Percentiles rank a stretch among this genome's conserved stretches.
Evolutionary conservation across 2,329 filamentous ascomycete genomes (phyloP).

Genomic region (Xylariaceae sp.): DNA sequence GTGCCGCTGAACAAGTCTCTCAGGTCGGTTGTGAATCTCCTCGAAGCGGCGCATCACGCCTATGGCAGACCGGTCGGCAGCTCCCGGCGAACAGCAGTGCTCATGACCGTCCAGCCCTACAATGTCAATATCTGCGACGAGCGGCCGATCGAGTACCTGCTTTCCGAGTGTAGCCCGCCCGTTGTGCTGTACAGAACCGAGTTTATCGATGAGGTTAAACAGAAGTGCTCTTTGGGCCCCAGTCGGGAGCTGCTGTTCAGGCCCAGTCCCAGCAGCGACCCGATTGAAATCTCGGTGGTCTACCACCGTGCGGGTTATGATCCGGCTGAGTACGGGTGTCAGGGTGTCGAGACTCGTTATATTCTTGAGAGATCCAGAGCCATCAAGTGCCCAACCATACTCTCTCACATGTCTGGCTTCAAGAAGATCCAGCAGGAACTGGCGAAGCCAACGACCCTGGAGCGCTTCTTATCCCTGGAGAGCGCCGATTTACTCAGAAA

Average conservation of each 20-base stretch:
- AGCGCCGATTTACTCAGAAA: slow-evolving; percentile 19
- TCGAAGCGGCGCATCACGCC: slow-evolving; percentile 25
- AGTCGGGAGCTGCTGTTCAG: slow-evolving; percentile 28
- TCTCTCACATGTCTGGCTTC: slow-evolving; percentile 32
- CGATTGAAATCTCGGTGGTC: slow-evolving; percentile 32
- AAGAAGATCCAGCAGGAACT: slow-evolving; percentile 37
- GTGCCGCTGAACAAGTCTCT: slow-evolving; percentile 28
- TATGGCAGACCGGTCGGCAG: slow-evolving; percentile 19
- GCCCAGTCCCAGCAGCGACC: slow-evolving; percentile 14
- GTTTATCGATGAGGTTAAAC: slow-evolving; percentile 26
- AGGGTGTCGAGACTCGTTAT: slow-evolving; percentile 23
- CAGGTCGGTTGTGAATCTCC: slow-evolving; percentile 20
- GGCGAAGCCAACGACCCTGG: slow-evolving; percentile 22
- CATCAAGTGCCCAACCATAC: slow-evolving; percentile 36
- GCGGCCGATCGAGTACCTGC: slow-evolving; percentile 34
- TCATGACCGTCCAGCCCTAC: slow-evolving; percentile 34
- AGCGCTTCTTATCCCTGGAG: slow-evolving; percentile 24
- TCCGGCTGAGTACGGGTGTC: slow-evolving; percentile 27
- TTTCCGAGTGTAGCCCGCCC: slow-evolving; percentile 24
- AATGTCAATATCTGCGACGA: slow-evolving; percentile 39
- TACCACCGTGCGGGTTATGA: slow-evolving; percentile 37
- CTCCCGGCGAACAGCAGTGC: slow-evolving; percentile 23
- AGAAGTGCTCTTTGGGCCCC: slow-evolving; percentile 21
- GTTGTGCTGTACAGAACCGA: slow-evolving; percentile 29
- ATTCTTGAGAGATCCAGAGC: slow-evolving; percentile 30